These are phyloP conservation scores for Spatholobus suberectus DNA, from an alignment of 306 rosid species.

Conservation along the genomic window DNA sequence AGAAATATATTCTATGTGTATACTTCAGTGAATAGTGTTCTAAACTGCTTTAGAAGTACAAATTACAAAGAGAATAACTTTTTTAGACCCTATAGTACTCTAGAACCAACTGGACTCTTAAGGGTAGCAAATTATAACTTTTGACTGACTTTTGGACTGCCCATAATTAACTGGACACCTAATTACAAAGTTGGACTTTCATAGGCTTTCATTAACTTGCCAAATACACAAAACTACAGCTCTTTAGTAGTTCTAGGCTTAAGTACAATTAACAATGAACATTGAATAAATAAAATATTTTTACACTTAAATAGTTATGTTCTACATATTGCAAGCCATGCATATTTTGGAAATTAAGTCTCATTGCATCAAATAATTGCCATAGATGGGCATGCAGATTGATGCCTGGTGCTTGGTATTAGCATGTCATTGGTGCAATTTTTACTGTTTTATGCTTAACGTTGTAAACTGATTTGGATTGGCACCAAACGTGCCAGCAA, in stretches of 20 bases:
- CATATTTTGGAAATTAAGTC: neutral
- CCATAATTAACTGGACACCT: neutral
- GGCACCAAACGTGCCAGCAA: neutral
- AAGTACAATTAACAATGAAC: neutral
- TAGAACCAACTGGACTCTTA: neutral
- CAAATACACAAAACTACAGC: neutral
- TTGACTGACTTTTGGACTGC: neutral
- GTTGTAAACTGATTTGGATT: neutral
- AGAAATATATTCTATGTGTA: neutral
- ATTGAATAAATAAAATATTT: neutral
- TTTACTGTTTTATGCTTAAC: neutral
- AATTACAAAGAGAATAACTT: no score
- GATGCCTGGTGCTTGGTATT: neutral
- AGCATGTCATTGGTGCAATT: slow-evolving; percentile 10
- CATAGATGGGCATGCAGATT: neutral
- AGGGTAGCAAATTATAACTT: neutral
- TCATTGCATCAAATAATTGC: neutral
- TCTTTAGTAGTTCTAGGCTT: neutral
- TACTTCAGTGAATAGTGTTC: neutral
- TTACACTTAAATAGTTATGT: neutral
- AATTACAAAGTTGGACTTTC: neutral
- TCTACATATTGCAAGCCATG: neutral
- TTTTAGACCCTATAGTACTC: neutral
- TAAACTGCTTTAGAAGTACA: neutral
- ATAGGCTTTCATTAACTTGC: neutral